These are phyloP conservation scores for Parachaetomium inaequale DNA, from an alignment of 495 filamentous ascomycete species.

Conservation along the genomic window DNA sequence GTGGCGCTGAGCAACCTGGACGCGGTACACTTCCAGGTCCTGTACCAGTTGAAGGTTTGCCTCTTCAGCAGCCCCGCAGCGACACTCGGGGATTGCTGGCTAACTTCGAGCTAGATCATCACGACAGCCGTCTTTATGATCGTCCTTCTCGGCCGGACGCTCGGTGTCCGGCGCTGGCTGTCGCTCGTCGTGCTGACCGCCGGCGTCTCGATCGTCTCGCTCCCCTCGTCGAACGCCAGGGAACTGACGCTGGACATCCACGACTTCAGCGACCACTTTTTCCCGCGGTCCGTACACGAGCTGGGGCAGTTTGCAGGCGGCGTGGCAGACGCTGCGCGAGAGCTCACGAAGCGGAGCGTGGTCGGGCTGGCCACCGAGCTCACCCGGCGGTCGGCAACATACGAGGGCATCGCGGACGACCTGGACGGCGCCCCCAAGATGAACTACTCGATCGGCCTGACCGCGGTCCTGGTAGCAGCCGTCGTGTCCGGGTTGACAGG, in stretches of 20 bases:
- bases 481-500: constrained; percentile 77
- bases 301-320: constrained; percentile 48
- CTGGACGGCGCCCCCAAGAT: constrained; percentile 60
- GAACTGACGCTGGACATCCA: constrained; percentile 47
- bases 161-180: constrained; percentile 71
- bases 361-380: constrained; percentile 48
- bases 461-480: constrained; percentile 71
- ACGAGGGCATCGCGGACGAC: constrained; percentile 89
- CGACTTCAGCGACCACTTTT: constrained; percentile 59
- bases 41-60: constrained; percentile 76
- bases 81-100: not conserved
- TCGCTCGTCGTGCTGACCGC: constrained; percentile 73
- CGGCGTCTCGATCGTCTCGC: constrained; percentile 83
- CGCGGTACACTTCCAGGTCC: constrained; percentile 85
- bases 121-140: constrained; percentile 88
- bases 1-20: constrained; percentile 87
- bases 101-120: constrained; percentile 53
- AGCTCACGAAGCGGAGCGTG: constrained; percentile 48
- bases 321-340: constrained; percentile 44
- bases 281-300: constrained; percentile 68
- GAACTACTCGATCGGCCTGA: constrained; percentile 72
- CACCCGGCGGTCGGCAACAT: constrained; percentile 81
- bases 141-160: constrained; percentile 63
- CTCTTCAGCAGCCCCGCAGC: not conserved
- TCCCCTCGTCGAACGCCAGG: constrained; percentile 56